Evolutionary conservation across 2,329 filamentous ascomycete species (phyloP), one percentile per base, ranked within the genome.

Genomic region (Beauveria scarabaeidicola): DNA sequence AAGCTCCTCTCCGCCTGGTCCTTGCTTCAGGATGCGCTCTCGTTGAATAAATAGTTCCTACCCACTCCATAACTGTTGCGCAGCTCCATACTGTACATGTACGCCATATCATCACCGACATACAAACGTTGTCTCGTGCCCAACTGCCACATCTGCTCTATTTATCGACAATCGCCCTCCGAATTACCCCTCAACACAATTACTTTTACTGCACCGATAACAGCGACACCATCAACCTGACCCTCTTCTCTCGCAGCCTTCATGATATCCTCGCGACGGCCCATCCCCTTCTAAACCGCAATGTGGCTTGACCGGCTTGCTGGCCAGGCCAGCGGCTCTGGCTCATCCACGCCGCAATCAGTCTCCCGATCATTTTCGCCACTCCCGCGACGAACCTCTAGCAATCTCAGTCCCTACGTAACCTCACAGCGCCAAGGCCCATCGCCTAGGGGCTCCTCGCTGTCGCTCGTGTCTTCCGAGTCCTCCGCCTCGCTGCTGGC

Each of bases 231-330:
- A 9, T 15, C 32, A n/a, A 9, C 21, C 23, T 8, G 10, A 23
- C 23, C 19, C 13, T 19, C 19, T 19, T 21, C 38, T 27, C 13
- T 19, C 32, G 21, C 13, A 17, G 36, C 32, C 52, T 61, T 46
- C 55, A 61, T 61, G 52, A 57, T 59, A 58, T 52, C 63, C 47
- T 62, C 62, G 59, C 60, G 48, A 27, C 47, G 38, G 13, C 36
- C 48, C 47, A 52, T 46, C 48, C 48, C 47, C 25, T 52, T 52
- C 56, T 59, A 59, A 46, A 52, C 62, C 68, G 74, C 67, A 67
- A 96, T 96, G 90, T 96, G 91, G 91, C 85, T 95, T 70, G 91
- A 96, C 77, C 88, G 91, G 72, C 85, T 96, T 65, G 87, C 88
- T 64, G 85, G 82, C 67, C 86, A 88, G 73, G 82, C 86, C 60